These are phyloP conservation scores for Phascolomyces articulosus DNA, from an alignment of 371 early-diverging fungal species.

Conservation along the genomic window DNA sequence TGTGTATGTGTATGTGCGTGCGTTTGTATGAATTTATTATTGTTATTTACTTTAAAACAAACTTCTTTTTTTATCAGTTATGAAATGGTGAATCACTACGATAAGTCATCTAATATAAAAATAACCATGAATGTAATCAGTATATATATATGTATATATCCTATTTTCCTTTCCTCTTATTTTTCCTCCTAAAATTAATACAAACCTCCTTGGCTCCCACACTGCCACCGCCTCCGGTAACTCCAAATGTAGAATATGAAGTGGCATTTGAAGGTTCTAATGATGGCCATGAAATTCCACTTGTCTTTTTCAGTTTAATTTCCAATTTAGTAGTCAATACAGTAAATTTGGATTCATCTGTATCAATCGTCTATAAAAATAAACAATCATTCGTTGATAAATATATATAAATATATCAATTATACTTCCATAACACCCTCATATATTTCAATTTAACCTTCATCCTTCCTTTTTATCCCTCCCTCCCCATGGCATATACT, in stretches of 20 bases:
- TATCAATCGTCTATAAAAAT: conserved; percentile 64
- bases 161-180: background rate
- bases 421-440: too few species aligned
- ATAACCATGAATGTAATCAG: background rate
- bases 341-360: conserved; percentile 67
- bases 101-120: conserved; percentile 15
- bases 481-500: too few species aligned
- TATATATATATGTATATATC: background rate
- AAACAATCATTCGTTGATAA: background rate
- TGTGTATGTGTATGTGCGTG: too few species aligned
- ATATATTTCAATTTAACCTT: too few species aligned
- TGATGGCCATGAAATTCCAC: conserved; percentile 87
- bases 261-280: conserved; percentile 73
- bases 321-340: conserved; percentile 89
- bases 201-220: conserved; percentile 64
- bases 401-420: too few species aligned
- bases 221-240: conserved; percentile 60
- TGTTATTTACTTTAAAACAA: too few species aligned
- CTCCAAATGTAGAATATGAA: conserved; percentile 88
- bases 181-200: background rate
- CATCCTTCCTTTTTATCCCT: background rate
- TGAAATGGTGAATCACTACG: conserved; percentile 22
- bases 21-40: too few species aligned
- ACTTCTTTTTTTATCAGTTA: too few species aligned
- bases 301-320: conserved; percentile 81